Percentiles rank a stretch among this genome's conserved stretches.
Evolutionary conservation across 768 basidiomycete genomes (phyloP).

Genomic region (Pleurotus pulmonarius): DNA sequence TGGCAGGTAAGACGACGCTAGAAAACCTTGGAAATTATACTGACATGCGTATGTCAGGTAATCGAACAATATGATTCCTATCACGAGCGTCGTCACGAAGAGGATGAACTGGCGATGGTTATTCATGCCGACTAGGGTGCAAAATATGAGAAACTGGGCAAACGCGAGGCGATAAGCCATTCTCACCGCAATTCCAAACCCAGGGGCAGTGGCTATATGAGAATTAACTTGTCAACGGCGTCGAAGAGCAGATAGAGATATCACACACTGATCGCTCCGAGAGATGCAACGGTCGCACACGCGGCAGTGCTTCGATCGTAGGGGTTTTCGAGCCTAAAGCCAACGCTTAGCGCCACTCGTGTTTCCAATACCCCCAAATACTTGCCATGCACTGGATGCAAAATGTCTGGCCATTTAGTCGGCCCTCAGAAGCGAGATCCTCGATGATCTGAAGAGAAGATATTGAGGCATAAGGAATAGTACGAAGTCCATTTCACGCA

Average conservation of each 20-base stretch:
- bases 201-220: slow-evolving; percentile 87
- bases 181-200: slow-evolving; percentile 97
- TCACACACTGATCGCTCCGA: slow-evolving; percentile 86
- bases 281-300: slow-evolving; percentile 88
- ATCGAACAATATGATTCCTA: slow-evolving; percentile 78
- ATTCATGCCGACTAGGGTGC: slow-evolving; percentile 69
- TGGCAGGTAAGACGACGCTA: neutral
- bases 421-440: slow-evolving; percentile 81
- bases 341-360: neutral
- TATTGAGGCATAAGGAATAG: neutral
- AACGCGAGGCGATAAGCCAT: neutral
- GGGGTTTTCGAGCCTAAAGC: slow-evolving; percentile 73
- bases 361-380: neutral
- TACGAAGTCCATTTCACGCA: slow-evolving; percentile 31
- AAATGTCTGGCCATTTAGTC: slow-evolving; percentile 93
- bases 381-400: slow-evolving; percentile 93
- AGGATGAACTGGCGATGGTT: slow-evolving; percentile 96
- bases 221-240: neutral
- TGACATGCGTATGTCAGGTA: slow-evolving; percentile 80
- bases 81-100: slow-evolving; percentile 85
- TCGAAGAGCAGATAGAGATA: neutral
- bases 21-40: slow-evolving; percentile 24
- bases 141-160: slow-evolving; percentile 9
- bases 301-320: slow-evolving; percentile 94
- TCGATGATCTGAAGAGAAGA: slow-evolving; percentile 66